These are phyloP conservation scores for Hura crepitans DNA, from an alignment of 441 rosid genomes.

Conservation along the genomic window DNA sequence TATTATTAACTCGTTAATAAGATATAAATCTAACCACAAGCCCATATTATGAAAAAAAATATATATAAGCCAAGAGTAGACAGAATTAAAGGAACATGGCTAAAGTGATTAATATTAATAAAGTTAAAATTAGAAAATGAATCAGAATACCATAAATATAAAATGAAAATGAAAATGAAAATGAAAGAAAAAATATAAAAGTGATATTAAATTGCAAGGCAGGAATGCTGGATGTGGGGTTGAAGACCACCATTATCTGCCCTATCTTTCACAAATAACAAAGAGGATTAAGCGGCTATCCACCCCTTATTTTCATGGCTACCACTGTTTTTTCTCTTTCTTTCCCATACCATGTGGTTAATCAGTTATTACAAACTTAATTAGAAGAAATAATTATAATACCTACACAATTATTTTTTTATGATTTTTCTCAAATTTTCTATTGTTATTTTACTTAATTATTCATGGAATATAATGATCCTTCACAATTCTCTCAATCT, in stretches of 20 bases:
- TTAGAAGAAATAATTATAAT: background rate
- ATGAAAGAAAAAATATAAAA: too few relatives aligned
- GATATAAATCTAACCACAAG: too few relatives aligned
- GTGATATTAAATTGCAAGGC: too few relatives aligned
- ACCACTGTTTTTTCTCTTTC: constrained; percentile 27
- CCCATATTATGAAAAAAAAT: too few relatives aligned
- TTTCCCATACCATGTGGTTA: background rate
- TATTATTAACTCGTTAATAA: too few relatives aligned
- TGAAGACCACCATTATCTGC: constrained; percentile 1
- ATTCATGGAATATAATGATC: constrained; percentile 10
- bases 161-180: too few relatives aligned
- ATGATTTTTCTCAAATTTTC: background rate
- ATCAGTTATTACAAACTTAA: background rate
- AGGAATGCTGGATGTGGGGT: background rate
- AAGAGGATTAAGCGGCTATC: constrained; percentile 31
- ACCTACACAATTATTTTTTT: background rate
- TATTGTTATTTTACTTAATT: constrained; percentile 3
- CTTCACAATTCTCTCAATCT: constrained; percentile 35
- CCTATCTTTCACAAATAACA: constrained; percentile 9
- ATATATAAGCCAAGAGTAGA: too few relatives aligned
- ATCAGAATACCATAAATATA: too few relatives aligned
- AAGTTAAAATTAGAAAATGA: too few relatives aligned
- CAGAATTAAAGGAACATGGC: too few relatives aligned
- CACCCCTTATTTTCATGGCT: constrained; percentile 28
- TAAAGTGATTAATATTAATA: too few relatives aligned